Evolutionary conservation across 2,329 filamentous ascomycete species (phyloP).

Genomic region (Talaromyces pinophilus): DNA sequence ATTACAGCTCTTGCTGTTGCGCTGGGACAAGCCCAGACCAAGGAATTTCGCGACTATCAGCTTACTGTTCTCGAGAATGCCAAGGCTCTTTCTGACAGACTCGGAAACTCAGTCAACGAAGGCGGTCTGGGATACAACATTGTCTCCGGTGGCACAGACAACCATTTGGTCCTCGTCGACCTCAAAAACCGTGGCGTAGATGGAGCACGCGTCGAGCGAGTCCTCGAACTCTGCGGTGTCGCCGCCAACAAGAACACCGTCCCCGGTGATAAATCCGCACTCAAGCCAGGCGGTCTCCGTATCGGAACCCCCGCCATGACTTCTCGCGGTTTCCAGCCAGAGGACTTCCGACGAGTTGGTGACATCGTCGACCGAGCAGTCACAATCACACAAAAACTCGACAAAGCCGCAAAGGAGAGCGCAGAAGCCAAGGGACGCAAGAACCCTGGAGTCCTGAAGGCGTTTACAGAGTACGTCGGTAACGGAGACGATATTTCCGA

Average conservation of each 20-base stretch:
- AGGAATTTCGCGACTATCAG: conserved; percentile 94
- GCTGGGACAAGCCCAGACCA: conserved; percentile 85
- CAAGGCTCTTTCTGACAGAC: conserved; percentile 76
- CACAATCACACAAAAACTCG: conserved; percentile 72
- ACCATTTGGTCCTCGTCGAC: conserved; percentile 95
- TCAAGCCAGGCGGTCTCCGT: conserved; percentile 88
- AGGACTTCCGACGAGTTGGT: conserved; percentile 83
- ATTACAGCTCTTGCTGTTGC: conserved; percentile 96
- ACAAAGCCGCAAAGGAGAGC: conserved; percentile 68
- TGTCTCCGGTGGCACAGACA: conserved; percentile 93
- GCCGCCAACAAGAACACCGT: conserved; percentile 99
- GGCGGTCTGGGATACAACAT: conserved; percentile 84
- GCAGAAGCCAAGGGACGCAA: conserved; percentile 82
- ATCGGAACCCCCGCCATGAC: conserved; percentile 98
- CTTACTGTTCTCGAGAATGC: conserved; percentile 89
- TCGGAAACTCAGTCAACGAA: conserved; percentile 69
- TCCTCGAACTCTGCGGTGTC: conserved; percentile 88
- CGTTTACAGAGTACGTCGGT: conserved; percentile 89
- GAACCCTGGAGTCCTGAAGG: conserved; percentile 97
- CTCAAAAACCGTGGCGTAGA: conserved; percentile 84
- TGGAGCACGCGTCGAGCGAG: conserved; percentile 86
- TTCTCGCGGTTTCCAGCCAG: conserved; percentile 83
- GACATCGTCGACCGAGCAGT: conserved; percentile 84
- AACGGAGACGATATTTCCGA: conserved; percentile 75
- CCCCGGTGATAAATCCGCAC: conserved; percentile 87